A percentile compares a stretch with the other conserved stretches of the same genome.
Conservation (phyloP, 257 asterid species). For the Lycium barbarum region DNA sequence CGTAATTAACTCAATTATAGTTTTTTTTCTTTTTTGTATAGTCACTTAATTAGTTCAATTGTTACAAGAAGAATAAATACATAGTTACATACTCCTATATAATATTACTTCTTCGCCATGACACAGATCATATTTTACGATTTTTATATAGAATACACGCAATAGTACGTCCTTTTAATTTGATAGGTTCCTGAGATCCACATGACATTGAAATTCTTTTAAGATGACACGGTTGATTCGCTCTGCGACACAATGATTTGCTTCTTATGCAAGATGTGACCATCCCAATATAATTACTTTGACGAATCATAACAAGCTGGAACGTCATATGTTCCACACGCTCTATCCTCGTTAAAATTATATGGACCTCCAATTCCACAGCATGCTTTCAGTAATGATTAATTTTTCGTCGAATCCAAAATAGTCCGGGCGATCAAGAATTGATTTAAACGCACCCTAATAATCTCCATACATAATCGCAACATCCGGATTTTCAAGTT, state of each 20-base stretch:
- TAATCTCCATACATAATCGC: not conserved
- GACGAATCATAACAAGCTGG: slow-evolving; percentile 24
- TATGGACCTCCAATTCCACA: slow-evolving; percentile 36
- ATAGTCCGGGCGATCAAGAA: not conserved
- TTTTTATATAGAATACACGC: too few relatives aligned
- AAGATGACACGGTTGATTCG: slow-evolving; percentile 1
- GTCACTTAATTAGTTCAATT: too few relatives aligned
- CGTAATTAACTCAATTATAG: too few relatives aligned
- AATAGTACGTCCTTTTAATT: not conserved
- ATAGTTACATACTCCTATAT: not conserved
- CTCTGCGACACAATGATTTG: slow-evolving; percentile 24
- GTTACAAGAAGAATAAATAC: too few relatives aligned
- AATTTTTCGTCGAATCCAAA: slow-evolving; percentile 11
- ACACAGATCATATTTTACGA: not conserved
- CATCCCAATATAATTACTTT: slow-evolving; percentile 37
- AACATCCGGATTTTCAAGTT: slow-evolving; percentile 23
- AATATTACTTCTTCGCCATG: not conserved
- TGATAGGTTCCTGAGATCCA: not conserved
- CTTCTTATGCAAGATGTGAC: slow-evolving; percentile 33
- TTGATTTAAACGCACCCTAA: not conserved
- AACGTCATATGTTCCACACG: slow-evolving; percentile 32
- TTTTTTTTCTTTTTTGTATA: too few relatives aligned
- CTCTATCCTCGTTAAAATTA: not conserved
- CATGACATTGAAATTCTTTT: slow-evolving; percentile 8
- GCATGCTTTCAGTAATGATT: slow-evolving; percentile 11